A percentile compares a stretch with the other conserved stretches of the same genome.
Evolutionary conservation across 1,139 yeast genomes (phyloP).

Genomic region (Starmera stellimalicola): DNA sequence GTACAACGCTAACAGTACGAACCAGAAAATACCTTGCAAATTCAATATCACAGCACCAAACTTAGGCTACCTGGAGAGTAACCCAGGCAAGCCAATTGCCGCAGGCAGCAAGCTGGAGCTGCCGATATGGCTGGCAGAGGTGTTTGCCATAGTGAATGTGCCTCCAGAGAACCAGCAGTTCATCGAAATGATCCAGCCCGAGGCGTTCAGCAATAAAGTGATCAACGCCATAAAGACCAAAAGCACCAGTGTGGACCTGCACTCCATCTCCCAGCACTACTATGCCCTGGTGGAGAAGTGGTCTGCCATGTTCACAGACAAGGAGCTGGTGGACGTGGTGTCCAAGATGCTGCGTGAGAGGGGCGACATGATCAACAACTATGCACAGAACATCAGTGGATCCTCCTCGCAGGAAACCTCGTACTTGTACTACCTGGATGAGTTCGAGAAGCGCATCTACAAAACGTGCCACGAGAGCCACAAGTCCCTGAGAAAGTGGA

Average conservation of each 20-base stretch:
- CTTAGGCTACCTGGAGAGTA: constrained; percentile 79
- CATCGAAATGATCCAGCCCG: constrained; percentile 61
- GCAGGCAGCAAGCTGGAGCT: constrained; percentile 65
- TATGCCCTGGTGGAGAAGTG: constrained; percentile 65
- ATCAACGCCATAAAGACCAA: constrained; percentile 77
- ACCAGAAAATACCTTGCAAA: constrained; percentile 60
- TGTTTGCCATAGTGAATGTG: constrained; percentile 49
- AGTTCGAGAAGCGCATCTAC: constrained; percentile 58
- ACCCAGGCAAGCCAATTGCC: constrained; percentile 53
- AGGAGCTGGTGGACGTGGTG: constrained; percentile 49
- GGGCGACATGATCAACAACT: constrained; percentile 61
- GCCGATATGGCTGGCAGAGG: constrained; percentile 85
- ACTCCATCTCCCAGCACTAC: constrained; percentile 56
- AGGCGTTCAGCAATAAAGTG: constrained; percentile 51
- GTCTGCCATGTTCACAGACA: constrained; percentile 60
- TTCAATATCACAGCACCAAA: constrained; percentile 78
- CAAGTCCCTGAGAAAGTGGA: constrained; percentile 59
- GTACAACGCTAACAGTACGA: constrained; percentile 5
- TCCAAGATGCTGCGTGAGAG: constrained; percentile 47
- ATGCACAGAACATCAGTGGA: constrained; percentile 47
- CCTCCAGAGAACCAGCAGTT: constrained; percentile 36
- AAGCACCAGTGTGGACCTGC: constrained; percentile 58
- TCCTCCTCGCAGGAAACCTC: constrained; percentile 27
- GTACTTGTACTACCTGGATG: constrained; percentile 62
- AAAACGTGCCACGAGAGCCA: constrained; percentile 51